Conservation (phyloP, 192 early-diverging fungal species). For the Obelidium mucronatum region DNA sequence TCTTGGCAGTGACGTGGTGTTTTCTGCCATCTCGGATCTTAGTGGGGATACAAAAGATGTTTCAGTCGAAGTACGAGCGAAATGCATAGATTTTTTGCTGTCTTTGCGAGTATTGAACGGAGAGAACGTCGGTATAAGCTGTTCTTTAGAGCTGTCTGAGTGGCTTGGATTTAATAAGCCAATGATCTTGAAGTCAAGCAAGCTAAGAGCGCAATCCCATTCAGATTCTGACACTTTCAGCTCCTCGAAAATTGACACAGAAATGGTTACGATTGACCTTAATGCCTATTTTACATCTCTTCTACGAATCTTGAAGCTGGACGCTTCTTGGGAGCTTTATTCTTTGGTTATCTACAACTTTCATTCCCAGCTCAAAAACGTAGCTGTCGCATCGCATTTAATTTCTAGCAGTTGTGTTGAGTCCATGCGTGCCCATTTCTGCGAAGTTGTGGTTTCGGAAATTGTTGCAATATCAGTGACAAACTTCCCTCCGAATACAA, state of each 20-base stretch:
- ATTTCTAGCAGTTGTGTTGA: slow-evolving; percentile 56
- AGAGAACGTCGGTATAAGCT: not conserved
- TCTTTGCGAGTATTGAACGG: not conserved
- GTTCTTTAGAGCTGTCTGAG: not conserved
- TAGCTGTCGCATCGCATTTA: slow-evolving; percentile 68
- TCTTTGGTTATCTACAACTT: slow-evolving; percentile 71
- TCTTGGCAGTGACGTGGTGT: not conserved
- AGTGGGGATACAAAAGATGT: not conserved
- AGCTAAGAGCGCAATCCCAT: too few relatives aligned
- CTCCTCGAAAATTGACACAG: not conserved
- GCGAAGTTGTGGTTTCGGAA: slow-evolving; percentile 64
- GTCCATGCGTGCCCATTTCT: slow-evolving; percentile 58
- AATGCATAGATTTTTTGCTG: not conserved
- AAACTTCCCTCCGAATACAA: slow-evolving; percentile 61
- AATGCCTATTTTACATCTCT: not conserved
- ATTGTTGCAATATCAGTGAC: slow-evolving; percentile 64
- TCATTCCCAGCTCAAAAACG: slow-evolving; percentile 72
- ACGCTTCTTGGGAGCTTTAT: slow-evolving; percentile 75
- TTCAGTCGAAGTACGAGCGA: not conserved
- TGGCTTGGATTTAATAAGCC: not conserved
- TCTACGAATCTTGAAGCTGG: slow-evolving; percentile 64
- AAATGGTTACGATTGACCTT: slow-evolving; percentile 3
- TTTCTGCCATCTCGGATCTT: not conserved
- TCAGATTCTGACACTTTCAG: not conserved
- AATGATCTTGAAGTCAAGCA: not conserved